Evolutionary conservation across 78 protist species (phyloP), one percentile per base, ranked within the genome.

Genomic region (Planoprotostelium fungivorum): DNA sequence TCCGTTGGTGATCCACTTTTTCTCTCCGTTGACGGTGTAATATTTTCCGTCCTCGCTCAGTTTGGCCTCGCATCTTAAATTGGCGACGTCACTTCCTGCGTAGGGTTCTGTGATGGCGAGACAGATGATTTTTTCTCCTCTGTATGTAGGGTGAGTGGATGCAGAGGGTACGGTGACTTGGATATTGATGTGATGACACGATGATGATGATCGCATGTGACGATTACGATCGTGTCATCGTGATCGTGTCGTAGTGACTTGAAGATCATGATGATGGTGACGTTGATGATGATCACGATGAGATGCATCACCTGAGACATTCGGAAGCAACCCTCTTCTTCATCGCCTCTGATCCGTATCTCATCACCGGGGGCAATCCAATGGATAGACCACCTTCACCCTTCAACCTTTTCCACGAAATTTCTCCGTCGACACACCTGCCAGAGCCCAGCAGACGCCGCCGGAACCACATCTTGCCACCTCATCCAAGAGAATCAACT

Each of bases 341-440:
- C 88, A 91, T 90, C 36, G 5, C 35, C 16, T 92, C 94, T 5
- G 90, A 25, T 38, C 95, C 93, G 93, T 89, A 91, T 31, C 92
- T 39, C 87, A 93, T 89, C 84, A 93, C 73, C 28, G 94, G 94
- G 51, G 94, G 94, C 38, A 93, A 9, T 1, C 94, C 95, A 28
- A 94, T 94, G 86, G 89, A 36, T 1, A 88, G 38, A 29, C 90
- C 90, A 9, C 84, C 83, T 25, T 16, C 25, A 5, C 35, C 16
- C 25, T 37, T 88, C 87, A 35, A 88, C 29, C 28, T 31, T 73
- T n/a, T n/a, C n/a, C n/a, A n/a, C n/a, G n/a, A 73, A 23, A 89
- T 73, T 73, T 29, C 29, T 73, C 29, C 29, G 84, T 10, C 0
- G 36, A 16, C 35, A 16, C 89, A 9, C 90, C n/a, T 0, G 51